phyloP scores from a whole-genome alignment of 2,329 filamentous ascomycete genomes.

The Microcyclospora tardicrescens region DNA sequence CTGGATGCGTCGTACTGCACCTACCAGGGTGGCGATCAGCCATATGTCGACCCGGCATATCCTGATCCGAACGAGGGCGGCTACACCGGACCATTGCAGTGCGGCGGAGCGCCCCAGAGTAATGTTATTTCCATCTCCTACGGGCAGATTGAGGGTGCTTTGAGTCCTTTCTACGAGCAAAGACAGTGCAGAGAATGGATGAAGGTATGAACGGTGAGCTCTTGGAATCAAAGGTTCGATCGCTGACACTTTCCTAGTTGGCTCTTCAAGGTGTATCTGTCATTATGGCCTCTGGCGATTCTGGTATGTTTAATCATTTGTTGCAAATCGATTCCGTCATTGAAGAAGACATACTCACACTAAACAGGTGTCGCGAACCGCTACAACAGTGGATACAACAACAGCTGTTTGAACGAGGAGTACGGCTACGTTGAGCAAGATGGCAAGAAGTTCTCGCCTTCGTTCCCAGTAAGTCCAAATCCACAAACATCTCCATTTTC shows the following conservation, averaged over 20 bases:
- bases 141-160: constrained; percentile 48
- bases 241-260: constrained; percentile 22
- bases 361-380: constrained; percentile 32
- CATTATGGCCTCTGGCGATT: constrained; percentile 49
- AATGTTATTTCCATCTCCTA: constrained; percentile 52
- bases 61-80: constrained; percentile 6
- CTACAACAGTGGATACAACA: constrained; percentile 8
- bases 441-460: constrained; percentile 29
- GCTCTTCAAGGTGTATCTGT: constrained; percentile 49
- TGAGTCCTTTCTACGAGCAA: constrained; percentile 45
- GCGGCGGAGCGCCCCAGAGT: constrained; percentile 6
- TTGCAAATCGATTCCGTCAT: too few relatives aligned
- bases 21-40: constrained; percentile 9
- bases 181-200: constrained; percentile 50
- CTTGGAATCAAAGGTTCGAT: too few relatives aligned
- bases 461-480: constrained; percentile 30
- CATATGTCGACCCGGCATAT: constrained; percentile 8
- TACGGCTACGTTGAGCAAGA: constrained; percentile 23
- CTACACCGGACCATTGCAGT: constrained; percentile 8
- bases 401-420: constrained; percentile 28
- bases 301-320: constrained; percentile 5
- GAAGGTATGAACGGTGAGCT: constrained; percentile 19
- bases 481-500: constrained; percentile 29
- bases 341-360: too few relatives aligned
- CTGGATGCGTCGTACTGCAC: constrained; percentile 9